A percentile compares a stretch with the other conserved stretches of the same genome.
phyloP scores from a whole-genome alignment of 257 asterid genomes.

The Rauvolfia tetraphylla region DNA sequence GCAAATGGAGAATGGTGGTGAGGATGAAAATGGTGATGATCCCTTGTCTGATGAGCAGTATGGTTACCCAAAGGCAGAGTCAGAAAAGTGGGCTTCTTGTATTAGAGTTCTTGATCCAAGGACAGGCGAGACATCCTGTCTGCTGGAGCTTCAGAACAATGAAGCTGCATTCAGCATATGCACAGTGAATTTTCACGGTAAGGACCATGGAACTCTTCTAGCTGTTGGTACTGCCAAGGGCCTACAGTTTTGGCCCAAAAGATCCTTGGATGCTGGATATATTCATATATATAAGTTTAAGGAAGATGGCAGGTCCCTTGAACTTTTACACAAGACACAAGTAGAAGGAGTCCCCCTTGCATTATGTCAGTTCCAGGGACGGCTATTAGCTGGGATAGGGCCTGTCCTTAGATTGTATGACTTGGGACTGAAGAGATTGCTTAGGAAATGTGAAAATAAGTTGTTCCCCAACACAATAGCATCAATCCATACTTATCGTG shows the following conservation, averaged over 20 bases:
- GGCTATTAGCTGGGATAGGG: constrained; percentile 90
- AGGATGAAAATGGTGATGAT: constrained; percentile 66
- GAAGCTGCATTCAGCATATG: constrained; percentile 99
- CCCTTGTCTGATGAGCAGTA: constrained; percentile 95
- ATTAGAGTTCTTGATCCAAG: constrained; percentile 93
- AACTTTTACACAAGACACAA: constrained; percentile 94
- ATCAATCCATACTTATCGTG: constrained; percentile 90
- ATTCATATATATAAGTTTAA: constrained; percentile 91
- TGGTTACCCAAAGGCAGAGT: constrained; percentile 95
- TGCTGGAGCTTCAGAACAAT: constrained; percentile 96
- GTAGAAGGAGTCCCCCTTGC: constrained; percentile 98
- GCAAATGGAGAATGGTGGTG: constrained; percentile 86
- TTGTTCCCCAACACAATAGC: constrained; percentile 80
- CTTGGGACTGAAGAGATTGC: constrained; percentile 85
- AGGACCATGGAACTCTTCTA: constrained; percentile 90
- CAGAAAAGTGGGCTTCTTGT: constrained; percentile 96
- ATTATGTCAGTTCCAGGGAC: constrained; percentile 92
- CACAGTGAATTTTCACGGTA: constrained; percentile 90
- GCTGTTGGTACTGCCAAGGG: constrained; percentile 99
- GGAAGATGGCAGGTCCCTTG: constrained; percentile 94
- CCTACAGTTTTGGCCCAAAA: constrained; percentile 87
- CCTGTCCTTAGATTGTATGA: constrained; percentile 90
- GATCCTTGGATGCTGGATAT: constrained; percentile 77
- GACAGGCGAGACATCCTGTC: constrained; percentile 77
- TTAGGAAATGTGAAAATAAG: constrained; percentile 96